Conservation (phyloP, 768 basidiomycete genomes). For the Amanita molliuscula region DNA sequence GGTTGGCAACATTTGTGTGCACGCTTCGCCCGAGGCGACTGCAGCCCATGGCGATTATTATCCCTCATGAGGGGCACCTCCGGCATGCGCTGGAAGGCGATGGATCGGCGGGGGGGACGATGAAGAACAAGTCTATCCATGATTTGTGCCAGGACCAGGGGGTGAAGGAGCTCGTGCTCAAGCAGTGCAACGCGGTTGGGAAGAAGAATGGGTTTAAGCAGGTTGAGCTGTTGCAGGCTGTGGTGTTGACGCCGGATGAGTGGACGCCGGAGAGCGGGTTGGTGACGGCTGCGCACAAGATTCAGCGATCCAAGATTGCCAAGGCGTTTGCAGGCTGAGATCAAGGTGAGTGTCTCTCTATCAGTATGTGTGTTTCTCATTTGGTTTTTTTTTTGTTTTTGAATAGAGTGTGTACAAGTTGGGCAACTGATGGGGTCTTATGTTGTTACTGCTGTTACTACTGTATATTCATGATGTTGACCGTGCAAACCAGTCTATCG, state of each 20-base stretch:
- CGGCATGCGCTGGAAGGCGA: constrained; percentile 36
- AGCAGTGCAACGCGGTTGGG: constrained; percentile 67
- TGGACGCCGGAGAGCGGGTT: constrained; percentile 90
- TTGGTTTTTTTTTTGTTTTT: neutral
- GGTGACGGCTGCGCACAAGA: constrained; percentile 47
- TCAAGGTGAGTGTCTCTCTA: constrained; percentile 11
- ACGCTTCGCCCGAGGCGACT: constrained; percentile 67
- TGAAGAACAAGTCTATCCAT: constrained; percentile 27
- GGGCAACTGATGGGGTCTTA: too few species aligned
- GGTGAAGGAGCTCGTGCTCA: constrained; percentile 55
- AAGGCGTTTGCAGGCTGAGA: constrained; percentile 22
- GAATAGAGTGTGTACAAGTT: neutral
- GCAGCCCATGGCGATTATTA: constrained; percentile 79
- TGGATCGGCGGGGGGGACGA: neutral
- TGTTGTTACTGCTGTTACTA: too few species aligned
- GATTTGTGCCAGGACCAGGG: constrained; percentile 46
- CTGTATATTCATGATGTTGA: too few species aligned
- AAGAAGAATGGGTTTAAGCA: constrained; percentile 82
- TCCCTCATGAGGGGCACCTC: constrained; percentile 71
- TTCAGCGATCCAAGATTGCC: constrained; percentile 24
- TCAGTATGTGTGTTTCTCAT: neutral
- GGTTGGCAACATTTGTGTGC: constrained; percentile 75
- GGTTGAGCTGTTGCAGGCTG: constrained; percentile 67
- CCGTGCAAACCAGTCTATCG: constrained; percentile 44
- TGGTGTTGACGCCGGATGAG: constrained; percentile 74